These are phyloP conservation scores for Globisporangium nagaii DNA, from an alignment of 352 stramenopile species.

Conservation along the genomic window DNA sequence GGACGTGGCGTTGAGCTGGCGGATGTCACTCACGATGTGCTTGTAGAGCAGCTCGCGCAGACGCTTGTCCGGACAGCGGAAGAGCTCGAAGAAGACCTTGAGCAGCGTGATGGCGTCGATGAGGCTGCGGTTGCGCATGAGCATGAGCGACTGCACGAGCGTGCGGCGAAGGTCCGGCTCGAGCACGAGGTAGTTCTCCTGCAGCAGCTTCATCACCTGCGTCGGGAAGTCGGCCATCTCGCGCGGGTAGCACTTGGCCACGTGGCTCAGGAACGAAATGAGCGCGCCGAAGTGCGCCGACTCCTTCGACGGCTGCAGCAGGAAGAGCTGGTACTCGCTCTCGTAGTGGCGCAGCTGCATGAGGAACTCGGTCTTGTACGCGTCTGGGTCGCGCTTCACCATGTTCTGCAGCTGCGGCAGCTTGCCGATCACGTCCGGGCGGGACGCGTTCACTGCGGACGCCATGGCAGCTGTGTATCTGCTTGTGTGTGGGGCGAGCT, in stretches of 20 bases:
- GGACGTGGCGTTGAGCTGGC: conserved; percentile 75
- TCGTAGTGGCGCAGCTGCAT: conserved; percentile 96
- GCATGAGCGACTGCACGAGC: conserved; percentile 94
- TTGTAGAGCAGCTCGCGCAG: conserved; percentile 93
- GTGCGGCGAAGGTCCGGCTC: conserved; percentile 90
- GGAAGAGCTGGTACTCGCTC: conserved; percentile 94
- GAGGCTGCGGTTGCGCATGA: conserved; percentile 94
- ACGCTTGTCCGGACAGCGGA: conserved; percentile 95
- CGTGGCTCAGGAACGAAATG: conserved; percentile 95
- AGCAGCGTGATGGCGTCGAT: conserved; percentile 90
- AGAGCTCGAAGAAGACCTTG: conserved; percentile 96
- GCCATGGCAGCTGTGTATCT: conserved; percentile 28
- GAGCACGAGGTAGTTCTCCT: conserved; percentile 86
- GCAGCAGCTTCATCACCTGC: conserved; percentile 92
- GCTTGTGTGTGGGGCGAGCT: background rate
- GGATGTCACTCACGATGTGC: conserved; percentile 96
- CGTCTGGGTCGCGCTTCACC: conserved; percentile 95
- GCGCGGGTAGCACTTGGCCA: conserved; percentile 84
- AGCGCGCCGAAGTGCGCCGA: conserved; percentile 93
- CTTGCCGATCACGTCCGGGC: conserved; percentile 86
- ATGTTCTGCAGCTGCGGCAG: conserved; percentile 98
- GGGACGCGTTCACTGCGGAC: conserved; percentile 63
- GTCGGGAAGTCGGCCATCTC: conserved; percentile 84
- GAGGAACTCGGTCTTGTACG: conserved; percentile 97
- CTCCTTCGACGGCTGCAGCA: conserved; percentile 89